Evolutionary conservation across 768 basidiomycete species (phyloP), one percentile per base, ranked within the genome.

Genomic region (Lactarius quietus): DNA sequence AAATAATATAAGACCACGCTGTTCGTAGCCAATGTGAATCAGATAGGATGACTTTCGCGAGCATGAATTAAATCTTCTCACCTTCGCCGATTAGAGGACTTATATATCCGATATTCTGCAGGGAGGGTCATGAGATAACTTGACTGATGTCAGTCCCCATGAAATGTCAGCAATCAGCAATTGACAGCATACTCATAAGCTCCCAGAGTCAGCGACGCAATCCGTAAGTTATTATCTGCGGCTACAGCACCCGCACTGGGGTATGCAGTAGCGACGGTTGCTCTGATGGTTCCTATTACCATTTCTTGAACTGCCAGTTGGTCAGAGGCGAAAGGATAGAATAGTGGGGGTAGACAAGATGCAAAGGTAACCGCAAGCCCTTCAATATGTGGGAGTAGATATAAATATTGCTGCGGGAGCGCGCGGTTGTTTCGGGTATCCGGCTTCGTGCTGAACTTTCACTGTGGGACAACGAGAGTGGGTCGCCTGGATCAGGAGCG

Each of bases 81-180:
- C 60, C 57, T 69, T 18, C 41, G 51, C 7, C 54, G 54, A 39
- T 33, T 51, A 33, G 45, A n/a, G 6, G 29, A n/a, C 29, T 41
- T 65, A 51, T 69, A 70, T 23, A 70, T 18, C 15, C 68, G 62
- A 26, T 53, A 45, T 59, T 70, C 69, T 6, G 68, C 20, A 56
- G 62, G 68, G 39, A 70, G 65, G n/a, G 69, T 70, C n/a, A 57
- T 18, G 31, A 70, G 1, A 58, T 64, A 70, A 36, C 69, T 70
- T 45, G 6, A 12, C 15, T 9, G 4, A n/a, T 6, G 4, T 53
- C 10, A 52, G 57, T 62, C 23, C n/a, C 10, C 4, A 45, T 6
- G 57, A 38, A n/a, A 28, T 26, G 23, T n/a, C 18, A 1, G 38
- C 15, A 33, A 36, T 14, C 8, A 5, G 28, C 10, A 4, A 41